Conservation (phyloP, 2,329 filamentous ascomycete species). For the Fusarium luffae region DNA sequence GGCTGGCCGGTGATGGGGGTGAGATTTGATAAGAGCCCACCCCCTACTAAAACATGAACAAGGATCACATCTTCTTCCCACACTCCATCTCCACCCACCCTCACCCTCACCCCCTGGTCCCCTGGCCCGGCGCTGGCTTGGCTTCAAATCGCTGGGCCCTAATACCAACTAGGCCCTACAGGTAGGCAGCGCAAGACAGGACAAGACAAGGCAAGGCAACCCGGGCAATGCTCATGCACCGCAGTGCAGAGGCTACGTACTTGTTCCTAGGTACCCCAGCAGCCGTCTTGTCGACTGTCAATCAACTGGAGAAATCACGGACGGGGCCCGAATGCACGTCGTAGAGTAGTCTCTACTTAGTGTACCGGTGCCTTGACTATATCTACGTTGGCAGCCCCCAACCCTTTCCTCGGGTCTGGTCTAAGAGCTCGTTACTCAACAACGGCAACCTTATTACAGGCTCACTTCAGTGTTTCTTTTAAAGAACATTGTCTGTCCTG, state of each 20-base stretch:
- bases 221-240: background rate
- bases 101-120: constrained; percentile 8
- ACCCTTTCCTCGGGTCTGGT: constrained; percentile 28
- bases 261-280: constrained; percentile 18
- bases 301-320: constrained; percentile 39
- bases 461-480: constrained; percentile 20
- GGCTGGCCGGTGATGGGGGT: constrained; percentile 30
- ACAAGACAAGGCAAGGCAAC: constrained; percentile 2
- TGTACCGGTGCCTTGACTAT: constrained; percentile 45
- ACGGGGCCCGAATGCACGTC: constrained; percentile 44
- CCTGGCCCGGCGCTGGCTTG: constrained; percentile 19
- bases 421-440: constrained; percentile 38
- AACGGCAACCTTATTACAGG: constrained; percentile 27
- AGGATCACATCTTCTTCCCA: background rate
- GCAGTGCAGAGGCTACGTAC: constrained; percentile 30
- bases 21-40: background rate
- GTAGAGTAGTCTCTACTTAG: constrained; percentile 5
- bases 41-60: constrained; percentile 2
- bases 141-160: constrained; percentile 29
- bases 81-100: background rate
- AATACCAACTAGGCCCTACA: constrained; percentile 10
- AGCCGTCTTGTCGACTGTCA: constrained; percentile 37
- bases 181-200: constrained; percentile 1
- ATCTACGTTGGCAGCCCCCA: constrained; percentile 45
- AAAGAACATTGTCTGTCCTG: constrained; percentile 19